A percentile compares a stretch with the other conserved stretches of the same genome.
These are phyloP conservation scores for Nelumbo lutea DNA, from an alignment of 164 flowering plant species.

Conservation along the genomic window DNA sequence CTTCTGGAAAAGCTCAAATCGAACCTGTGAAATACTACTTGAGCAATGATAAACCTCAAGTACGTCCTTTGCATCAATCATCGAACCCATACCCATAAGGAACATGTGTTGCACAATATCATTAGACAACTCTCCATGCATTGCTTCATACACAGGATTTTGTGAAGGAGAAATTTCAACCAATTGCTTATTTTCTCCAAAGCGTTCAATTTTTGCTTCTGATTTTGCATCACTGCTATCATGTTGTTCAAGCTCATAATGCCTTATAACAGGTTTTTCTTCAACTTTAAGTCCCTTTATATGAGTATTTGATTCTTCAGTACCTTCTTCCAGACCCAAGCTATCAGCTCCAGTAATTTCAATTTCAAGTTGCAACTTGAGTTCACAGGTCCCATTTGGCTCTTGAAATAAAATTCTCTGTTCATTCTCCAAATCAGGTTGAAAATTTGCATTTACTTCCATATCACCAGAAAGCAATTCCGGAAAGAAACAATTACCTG, in stretches of 20 bases:
- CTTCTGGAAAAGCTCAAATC: conserved; percentile 17
- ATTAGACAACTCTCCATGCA: conserved; percentile 6
- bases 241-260: background rate
- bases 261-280: background rate
- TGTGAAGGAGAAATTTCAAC: background rate
- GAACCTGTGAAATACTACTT: conserved; percentile 11
- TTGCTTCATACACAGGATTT: background rate
- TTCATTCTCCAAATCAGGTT: background rate
- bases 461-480: conserved; percentile 4
- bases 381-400: background rate
- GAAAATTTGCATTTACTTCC: background rate
- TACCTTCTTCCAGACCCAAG: background rate
- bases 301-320: background rate
- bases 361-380: conserved; percentile 14
- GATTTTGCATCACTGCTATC: background rate
- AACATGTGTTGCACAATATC: conserved; percentile 8
- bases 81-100: conserved; percentile 6
- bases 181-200: conserved; percentile 6
- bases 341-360: conserved; percentile 2
- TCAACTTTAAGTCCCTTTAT: background rate
- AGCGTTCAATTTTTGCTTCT: background rate
- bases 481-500: conserved; percentile 18
- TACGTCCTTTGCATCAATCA: conserved; percentile 6
- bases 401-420: background rate
- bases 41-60: conserved; percentile 14